Evolutionary conservation across 495 filamentous ascomycete genomes (phyloP).

Genomic region (Penicillium arizonense): DNA sequence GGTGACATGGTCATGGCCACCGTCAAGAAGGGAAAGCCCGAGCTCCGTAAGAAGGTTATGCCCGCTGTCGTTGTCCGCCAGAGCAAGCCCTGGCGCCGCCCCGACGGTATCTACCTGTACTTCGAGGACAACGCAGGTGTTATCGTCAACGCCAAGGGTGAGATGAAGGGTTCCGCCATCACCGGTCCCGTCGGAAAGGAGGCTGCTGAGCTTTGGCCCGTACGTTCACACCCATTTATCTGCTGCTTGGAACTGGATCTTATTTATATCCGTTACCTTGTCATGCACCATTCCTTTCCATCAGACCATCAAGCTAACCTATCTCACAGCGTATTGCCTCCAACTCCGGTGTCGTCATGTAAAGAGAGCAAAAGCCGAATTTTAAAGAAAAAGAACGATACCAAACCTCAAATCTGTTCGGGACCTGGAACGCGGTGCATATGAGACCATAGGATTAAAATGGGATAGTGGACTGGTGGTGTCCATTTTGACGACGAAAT

Average conservation of each 20-base stretch:
- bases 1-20: constrained; percentile 99
- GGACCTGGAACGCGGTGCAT: constrained; percentile 33
- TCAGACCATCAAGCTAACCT: not conserved
- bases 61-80: constrained; percentile 97
- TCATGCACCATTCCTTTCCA: not conserved
- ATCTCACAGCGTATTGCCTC: constrained; percentile 88
- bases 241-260: not conserved
- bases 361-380: constrained; percentile 48
- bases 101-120: constrained; percentile 98
- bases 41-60: constrained; percentile 99
- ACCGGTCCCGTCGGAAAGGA: constrained; percentile 99
- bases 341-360: constrained; percentile 99
- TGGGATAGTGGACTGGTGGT: constrained; percentile 14
- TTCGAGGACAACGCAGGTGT: constrained; percentile 99
- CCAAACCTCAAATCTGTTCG: constrained; percentile 37
- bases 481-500: constrained; percentile 26
- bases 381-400: constrained; percentile 43
- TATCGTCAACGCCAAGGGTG: constrained; percentile 99
- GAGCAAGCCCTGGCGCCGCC: constrained; percentile 97
- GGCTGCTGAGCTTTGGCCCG: constrained; percentile 98
- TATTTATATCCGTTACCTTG: not conserved
- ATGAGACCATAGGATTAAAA: constrained; percentile 28
- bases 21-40: constrained; percentile 99
- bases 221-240: constrained; percentile 44
- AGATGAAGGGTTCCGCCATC: constrained; percentile 99